A percentile compares a stretch with the other conserved stretches of the same genome.
These are phyloP conservation scores for Aschersonia sp. DNA, from an alignment of 2,329 filamentous ascomycete species.

Conservation along the genomic window DNA sequence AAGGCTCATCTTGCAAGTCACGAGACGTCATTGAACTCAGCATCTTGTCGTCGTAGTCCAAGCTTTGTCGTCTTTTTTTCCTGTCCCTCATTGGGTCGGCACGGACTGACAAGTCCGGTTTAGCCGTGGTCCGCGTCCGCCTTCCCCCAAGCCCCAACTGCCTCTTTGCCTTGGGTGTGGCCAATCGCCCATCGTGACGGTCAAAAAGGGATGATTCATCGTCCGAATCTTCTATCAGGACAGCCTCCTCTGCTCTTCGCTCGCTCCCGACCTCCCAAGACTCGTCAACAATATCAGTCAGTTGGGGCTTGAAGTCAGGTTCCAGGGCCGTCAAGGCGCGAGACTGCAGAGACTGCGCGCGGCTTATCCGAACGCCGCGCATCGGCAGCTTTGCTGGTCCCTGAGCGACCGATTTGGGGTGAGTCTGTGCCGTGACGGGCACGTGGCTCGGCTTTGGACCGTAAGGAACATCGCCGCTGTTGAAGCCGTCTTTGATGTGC, in stretches of 20 bases:
- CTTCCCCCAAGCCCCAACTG: conserved; percentile 7
- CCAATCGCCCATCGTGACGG: conserved; percentile 9
- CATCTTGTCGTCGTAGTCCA: conserved; percentile 42
- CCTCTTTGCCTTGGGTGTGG: conserved; percentile 11
- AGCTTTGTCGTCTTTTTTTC: conserved; percentile 28
- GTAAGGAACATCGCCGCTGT: conserved; percentile 6
- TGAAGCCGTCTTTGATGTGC: conserved; percentile 19
- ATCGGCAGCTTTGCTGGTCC: conserved; percentile 22
- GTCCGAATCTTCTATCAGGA: conserved; percentile 9
- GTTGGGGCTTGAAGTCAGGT: neutral
- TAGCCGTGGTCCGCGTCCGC: conserved; percentile 10
- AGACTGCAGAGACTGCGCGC: conserved; percentile 1
- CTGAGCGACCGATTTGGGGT: conserved; percentile 1
- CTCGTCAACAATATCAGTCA: conserved; percentile 7
- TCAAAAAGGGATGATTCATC: conserved; percentile 10
- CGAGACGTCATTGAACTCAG: conserved; percentile 39
- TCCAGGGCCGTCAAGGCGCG: conserved; percentile 1
- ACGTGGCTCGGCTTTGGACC: conserved; percentile 2
- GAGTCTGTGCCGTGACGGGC: neutral
- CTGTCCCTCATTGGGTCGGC: conserved; percentile 10
- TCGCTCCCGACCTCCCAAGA: conserved; percentile 9
- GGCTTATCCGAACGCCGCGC: conserved; percentile 12
- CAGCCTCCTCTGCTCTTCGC: conserved; percentile 7
- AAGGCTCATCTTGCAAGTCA: conserved; percentile 34
- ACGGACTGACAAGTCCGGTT: conserved; percentile 8